Percentiles rank a stretch among this genome's conserved stretches.
Evolutionary conservation across 495 filamentous ascomycete genomes (phyloP).

Genomic region (Xylaria bambusicola): DNA sequence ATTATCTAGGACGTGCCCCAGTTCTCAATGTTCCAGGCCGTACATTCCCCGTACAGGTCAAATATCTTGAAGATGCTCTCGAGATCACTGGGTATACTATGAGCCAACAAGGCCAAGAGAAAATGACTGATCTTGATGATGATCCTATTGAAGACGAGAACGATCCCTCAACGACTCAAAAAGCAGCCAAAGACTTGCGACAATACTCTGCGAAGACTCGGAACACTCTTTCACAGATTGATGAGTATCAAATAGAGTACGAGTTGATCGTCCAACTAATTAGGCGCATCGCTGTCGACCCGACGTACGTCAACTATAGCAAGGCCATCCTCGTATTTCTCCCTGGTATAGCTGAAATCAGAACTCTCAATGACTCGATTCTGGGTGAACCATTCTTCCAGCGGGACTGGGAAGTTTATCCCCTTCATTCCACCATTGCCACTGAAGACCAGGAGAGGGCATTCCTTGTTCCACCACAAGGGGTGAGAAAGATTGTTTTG

Average conservation of each 20-base stretch:
- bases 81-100: constrained; percentile 73
- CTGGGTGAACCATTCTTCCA: constrained; percentile 69
- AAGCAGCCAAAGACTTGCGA: constrained; percentile 57
- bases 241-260: constrained; percentile 87
- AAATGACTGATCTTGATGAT: constrained; percentile 56
- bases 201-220: constrained; percentile 74
- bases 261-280: constrained; percentile 77
- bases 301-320: constrained; percentile 68
- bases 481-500: constrained; percentile 85
- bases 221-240: constrained; percentile 69
- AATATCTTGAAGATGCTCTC: constrained; percentile 88
- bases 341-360: constrained; percentile 91
- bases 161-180: constrained; percentile 45
- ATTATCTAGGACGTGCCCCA: constrained; percentile 80
- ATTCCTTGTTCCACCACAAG: constrained; percentile 79
- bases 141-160: constrained; percentile 54
- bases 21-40: constrained; percentile 87
- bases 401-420: constrained; percentile 73
- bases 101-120: constrained; percentile 51
- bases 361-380: constrained; percentile 81
- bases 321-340: constrained; percentile 93
- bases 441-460: constrained; percentile 93
- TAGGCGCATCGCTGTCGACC: constrained; percentile 66
- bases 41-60: constrained; percentile 86
- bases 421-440: constrained; percentile 91